Percentiles rank a stretch among this genome's conserved stretches.
Evolutionary conservation across 2,329 filamentous ascomycete species (phyloP).

Genomic region (Penicillium sclerotiorum): DNA sequence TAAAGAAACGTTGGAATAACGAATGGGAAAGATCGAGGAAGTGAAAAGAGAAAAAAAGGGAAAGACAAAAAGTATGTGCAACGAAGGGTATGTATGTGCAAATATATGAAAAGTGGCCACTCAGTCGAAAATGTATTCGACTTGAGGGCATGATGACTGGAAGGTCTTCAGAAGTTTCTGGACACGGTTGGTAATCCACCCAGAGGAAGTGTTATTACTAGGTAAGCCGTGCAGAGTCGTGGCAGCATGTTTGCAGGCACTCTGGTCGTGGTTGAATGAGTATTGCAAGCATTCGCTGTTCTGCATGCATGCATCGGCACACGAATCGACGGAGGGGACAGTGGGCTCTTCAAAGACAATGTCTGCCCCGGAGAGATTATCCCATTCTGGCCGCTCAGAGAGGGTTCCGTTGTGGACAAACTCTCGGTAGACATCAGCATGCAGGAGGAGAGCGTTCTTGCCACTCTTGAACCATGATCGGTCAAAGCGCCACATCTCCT

Average conservation of each 20-base stretch:
- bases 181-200: conserved; percentile 30
- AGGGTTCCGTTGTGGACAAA: conserved; percentile 19
- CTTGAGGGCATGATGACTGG: conserved; percentile 26
- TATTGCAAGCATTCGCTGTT: conserved; percentile 31
- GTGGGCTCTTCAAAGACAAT: conserved; percentile 21
- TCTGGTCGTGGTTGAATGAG: conserved; percentile 21
- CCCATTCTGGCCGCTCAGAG: conserved; percentile 25
- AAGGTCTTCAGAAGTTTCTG: conserved; percentile 25
- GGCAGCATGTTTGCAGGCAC: conserved; percentile 22
- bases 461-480: conserved; percentile 59
- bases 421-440: conserved; percentile 31
- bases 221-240: conserved; percentile 22
- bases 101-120: neutral
- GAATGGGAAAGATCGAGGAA: neutral
- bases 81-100: conserved; percentile 20
- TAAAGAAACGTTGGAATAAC: neutral
- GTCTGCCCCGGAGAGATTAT: conserved; percentile 24
- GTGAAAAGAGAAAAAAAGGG: neutral
- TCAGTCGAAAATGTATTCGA: conserved; percentile 27
- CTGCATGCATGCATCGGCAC: conserved; percentile 25
- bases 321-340: conserved; percentile 19
- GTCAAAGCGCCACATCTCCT: conserved; percentile 49
- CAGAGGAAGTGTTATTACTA: conserved; percentile 23
- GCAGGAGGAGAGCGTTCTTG: conserved; percentile 28
- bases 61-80: conserved; percentile 6